phyloP scores from a whole-genome alignment of 805 yeast species.

The Jamesozyma jinghongensis region DNA sequence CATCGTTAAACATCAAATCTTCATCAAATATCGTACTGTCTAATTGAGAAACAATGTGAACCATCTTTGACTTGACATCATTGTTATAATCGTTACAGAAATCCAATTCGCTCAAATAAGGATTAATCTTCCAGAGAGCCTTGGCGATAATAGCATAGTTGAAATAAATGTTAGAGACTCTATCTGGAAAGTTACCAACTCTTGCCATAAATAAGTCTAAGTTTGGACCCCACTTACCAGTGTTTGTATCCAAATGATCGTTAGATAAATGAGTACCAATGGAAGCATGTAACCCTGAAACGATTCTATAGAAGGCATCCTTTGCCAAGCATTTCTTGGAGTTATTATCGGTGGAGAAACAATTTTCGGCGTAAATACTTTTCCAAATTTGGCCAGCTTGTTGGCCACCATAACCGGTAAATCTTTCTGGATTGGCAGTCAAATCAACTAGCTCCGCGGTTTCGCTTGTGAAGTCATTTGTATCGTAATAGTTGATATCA shows the following conservation, averaged over 20 bases:
- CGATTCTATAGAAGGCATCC: slow-evolving; percentile 73
- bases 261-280: slow-evolving; percentile 87
- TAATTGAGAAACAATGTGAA: slow-evolving; percentile 32
- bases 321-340: slow-evolving; percentile 67
- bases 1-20: slow-evolving; percentile 39
- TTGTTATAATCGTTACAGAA: slow-evolving; percentile 41
- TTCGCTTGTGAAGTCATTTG: slow-evolving; percentile 49
- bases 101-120: slow-evolving; percentile 41
- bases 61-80: slow-evolving; percentile 37
- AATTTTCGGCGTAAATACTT: slow-evolving; percentile 85
- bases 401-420: slow-evolving; percentile 91
- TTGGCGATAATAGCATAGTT: slow-evolving; percentile 83
- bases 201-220: slow-evolving; percentile 73
- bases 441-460: slow-evolving; percentile 79
- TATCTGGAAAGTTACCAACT: slow-evolving; percentile 83
- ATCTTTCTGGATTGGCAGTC: slow-evolving; percentile 85
- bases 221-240: slow-evolving; percentile 80
- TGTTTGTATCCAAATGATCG: slow-evolving; percentile 61
- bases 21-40: slow-evolving; percentile 41
- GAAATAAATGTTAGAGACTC: slow-evolving; percentile 82
- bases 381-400: slow-evolving; percentile 91
- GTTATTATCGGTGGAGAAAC: slow-evolving; percentile 47
- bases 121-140: slow-evolving; percentile 60
- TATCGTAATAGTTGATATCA: slow-evolving; percentile 60
- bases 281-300: slow-evolving; percentile 93